Evolutionary conservation across 345 rosid genomes (phyloP).

Genomic region (Limnanthes douglasii): DNA sequence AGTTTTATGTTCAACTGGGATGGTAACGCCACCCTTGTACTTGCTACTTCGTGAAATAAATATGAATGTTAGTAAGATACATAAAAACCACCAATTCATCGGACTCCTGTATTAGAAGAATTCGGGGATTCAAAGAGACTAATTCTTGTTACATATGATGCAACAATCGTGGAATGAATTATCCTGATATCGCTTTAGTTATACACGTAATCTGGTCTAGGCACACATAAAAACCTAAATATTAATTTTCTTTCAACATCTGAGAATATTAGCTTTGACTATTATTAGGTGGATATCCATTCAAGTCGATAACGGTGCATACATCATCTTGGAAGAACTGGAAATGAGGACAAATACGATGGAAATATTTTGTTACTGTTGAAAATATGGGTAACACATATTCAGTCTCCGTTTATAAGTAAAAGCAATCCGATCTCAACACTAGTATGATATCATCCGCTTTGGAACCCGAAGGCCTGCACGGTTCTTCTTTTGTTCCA

Average conservation of each 20-base stretch:
- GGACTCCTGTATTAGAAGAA: constrained; percentile 68
- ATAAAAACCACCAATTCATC: constrained; percentile 71
- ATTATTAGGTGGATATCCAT: constrained; percentile 67
- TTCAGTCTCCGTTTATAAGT: too few relatives aligned
- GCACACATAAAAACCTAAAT: not conserved
- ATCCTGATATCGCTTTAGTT: constrained; percentile 91
- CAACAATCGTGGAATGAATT: constrained; percentile 84
- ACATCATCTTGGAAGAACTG: constrained; percentile 90
- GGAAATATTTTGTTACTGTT: constrained; percentile 64
- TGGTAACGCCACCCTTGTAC: constrained; percentile 70
- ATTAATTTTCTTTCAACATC: not conserved
- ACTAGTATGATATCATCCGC: too few relatives aligned
- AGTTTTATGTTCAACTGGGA: constrained; percentile 85
- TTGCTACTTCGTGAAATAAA: constrained; percentile 68
- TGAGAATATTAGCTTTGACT: constrained; percentile 3
- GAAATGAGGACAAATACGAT: constrained; percentile 74
- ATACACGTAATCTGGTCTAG: constrained; percentile 45
- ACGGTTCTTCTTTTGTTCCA: too few relatives aligned
- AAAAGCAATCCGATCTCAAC: too few relatives aligned
- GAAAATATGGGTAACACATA: too few relatives aligned
- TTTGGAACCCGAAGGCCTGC: too few relatives aligned
- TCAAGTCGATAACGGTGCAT: constrained; percentile 64
- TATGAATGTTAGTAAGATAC: constrained; percentile 77
- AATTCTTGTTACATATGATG: constrained; percentile 85
- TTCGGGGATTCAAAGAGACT: constrained; percentile 61